Evolutionary conservation across 208 protist genomes (phyloP), one percentile per base, ranked within the genome.

Genomic region (Crithidia acanthocephali): DNA sequence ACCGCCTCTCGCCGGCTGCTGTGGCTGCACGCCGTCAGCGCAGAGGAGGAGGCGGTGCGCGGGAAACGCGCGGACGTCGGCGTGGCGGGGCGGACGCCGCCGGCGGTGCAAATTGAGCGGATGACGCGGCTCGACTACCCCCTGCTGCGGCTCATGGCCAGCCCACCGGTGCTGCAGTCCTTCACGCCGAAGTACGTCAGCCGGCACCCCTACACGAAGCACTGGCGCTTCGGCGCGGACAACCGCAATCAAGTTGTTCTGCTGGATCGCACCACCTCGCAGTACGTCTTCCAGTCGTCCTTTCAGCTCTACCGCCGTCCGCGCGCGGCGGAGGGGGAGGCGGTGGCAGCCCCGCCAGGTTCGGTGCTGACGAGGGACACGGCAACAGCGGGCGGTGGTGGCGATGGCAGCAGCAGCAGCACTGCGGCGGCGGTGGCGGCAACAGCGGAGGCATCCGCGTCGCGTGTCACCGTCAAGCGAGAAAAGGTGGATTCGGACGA

Each of bases 151-250:
- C 48, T 83, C 3, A 48, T 68, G 8, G 37, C 63, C 23, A 68
- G 77, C 23, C 77, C 77, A 0, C 47, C 45, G 0, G 53, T 73
- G 25, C 16, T 72, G 50, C 77, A 78, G 66, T 22, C 32, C 30
- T 44, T 58, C 22, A 11, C 44, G 0, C 15, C 27, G 7, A 70
- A 32, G 13, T 67, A 72, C 55, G 72, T 66, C 10, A 64, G 56
- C 18, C 23, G 58, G 13, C 57, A 60, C 23, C 11, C 6, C 35
- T 80, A 80, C 70, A 71, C 51, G 15, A 68, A 70, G 50, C 80
- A 85, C 33, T 85, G 76, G 63, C 44, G 61, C 42, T 8, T 85
- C 13, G 68, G n/a, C 2, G 80, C 76, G 42, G 76, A 85, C 51
- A 67, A 65, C 52, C 11, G 18, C 20, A 81, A 85, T 32, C 22